These are phyloP conservation scores for Fusarium buxicola DNA, from an alignment of 2,329 filamentous ascomycete species.

Conservation along the genomic window DNA sequence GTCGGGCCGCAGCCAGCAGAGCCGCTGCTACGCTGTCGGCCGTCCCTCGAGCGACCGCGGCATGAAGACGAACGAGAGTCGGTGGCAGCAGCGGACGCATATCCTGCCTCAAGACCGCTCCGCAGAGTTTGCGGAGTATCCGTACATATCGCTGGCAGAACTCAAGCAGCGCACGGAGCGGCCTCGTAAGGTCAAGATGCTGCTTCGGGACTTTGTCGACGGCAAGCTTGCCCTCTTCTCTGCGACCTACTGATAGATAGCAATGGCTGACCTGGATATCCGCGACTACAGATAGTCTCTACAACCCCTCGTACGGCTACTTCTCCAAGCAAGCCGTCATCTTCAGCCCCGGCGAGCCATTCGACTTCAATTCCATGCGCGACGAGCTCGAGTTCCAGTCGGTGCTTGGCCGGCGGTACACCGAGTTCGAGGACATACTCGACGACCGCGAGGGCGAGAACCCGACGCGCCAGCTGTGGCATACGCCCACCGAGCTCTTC, in stretches of 20 bases:
- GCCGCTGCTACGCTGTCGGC: conserved; percentile 46
- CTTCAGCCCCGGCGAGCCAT: conserved; percentile 91
- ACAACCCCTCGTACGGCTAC: conserved; percentile 95
- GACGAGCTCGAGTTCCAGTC: conserved; percentile 89
- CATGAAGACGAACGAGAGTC: conserved; percentile 68
- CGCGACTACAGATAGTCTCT: conserved; percentile 78
- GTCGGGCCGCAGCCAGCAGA: conserved; percentile 33
- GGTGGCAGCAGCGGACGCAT: conserved; percentile 88
- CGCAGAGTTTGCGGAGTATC: conserved; percentile 84
- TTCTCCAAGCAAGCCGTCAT: conserved; percentile 97
- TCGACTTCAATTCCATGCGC: conserved; percentile 83
- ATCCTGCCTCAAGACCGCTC: conserved; percentile 80
- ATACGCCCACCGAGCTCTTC: conserved; percentile 97
- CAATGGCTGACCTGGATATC: conserved; percentile 34
- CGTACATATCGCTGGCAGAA: conserved; percentile 85
- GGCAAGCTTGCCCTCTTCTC: conserved; percentile 61
- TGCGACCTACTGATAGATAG: conserved; percentile 2
- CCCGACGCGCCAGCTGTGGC: conserved; percentile 91
- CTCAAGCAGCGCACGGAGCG: conserved; percentile 78
- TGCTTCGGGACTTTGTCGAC: conserved; percentile 97
- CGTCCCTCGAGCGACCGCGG: conserved; percentile 53
- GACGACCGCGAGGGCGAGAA: conserved; percentile 76
- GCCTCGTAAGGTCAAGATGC: conserved; percentile 92
- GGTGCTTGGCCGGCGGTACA: conserved; percentile 82
- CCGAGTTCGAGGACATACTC: conserved; percentile 87